Percentiles rank a stretch among this genome's conserved stretches.
phyloP scores from a whole-genome alignment of 441 rosid species.

The Mallotus repandus region DNA sequence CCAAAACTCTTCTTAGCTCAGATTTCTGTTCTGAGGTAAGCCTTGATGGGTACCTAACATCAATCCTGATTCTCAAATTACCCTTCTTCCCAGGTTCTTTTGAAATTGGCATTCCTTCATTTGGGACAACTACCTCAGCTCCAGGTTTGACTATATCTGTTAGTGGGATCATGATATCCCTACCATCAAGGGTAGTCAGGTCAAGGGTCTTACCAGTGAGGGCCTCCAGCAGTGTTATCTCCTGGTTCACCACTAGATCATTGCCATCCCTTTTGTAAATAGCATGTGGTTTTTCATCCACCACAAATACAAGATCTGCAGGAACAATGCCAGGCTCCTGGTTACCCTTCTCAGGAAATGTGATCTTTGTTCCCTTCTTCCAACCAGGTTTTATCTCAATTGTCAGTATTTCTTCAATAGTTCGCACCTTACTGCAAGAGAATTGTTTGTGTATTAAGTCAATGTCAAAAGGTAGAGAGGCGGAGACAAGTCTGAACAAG shows the following conservation, averaged over 20 bases:
- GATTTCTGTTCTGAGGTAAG: constrained; percentile 73
- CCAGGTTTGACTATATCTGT: constrained; percentile 75
- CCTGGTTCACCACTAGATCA: constrained; percentile 65
- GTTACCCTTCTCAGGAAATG: constrained; percentile 85
- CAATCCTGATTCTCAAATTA: constrained; percentile 70
- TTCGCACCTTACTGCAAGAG: constrained; percentile 50
- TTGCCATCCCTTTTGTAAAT: constrained; percentile 76
- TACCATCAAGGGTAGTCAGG: constrained; percentile 68
- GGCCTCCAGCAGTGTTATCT: constrained; percentile 81
- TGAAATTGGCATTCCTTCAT: constrained; percentile 93
- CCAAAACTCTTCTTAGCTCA: constrained; percentile 73
- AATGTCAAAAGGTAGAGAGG: constrained; percentile 6
- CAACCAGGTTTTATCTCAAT: constrained; percentile 92
- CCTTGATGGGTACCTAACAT: constrained; percentile 72
- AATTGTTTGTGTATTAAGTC: constrained; percentile 15
- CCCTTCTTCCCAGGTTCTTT: constrained; percentile 80
- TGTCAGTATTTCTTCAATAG: constrained; percentile 71
- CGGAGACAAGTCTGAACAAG: constrained; percentile 16
- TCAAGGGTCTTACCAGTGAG: constrained; percentile 73
- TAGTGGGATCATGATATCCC: constrained; percentile 60
- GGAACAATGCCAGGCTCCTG: constrained; percentile 76
- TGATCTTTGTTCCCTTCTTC: constrained; percentile 94
- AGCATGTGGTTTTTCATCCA: constrained; percentile 86
- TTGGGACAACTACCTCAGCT: constrained; percentile 64
- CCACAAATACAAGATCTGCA: constrained; percentile 70